Evolutionary conservation across 768 basidiomycete genomes (phyloP).

Genomic region (Suillus occidentalis): DNA sequence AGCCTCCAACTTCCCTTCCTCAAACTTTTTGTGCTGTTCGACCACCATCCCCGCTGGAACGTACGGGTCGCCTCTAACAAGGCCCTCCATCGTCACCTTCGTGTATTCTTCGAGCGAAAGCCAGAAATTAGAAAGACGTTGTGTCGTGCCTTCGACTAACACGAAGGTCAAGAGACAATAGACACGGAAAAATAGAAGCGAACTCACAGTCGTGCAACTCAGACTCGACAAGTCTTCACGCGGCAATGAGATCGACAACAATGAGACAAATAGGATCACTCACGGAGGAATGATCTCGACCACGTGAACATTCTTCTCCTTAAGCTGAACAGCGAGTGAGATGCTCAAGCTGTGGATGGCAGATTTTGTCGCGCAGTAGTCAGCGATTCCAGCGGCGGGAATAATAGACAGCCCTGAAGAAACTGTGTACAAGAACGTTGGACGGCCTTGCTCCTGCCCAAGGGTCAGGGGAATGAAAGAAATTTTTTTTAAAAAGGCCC

Average conservation of each 20-base stretch:
- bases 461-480: neutral
- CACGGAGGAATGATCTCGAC: constrained; percentile 61
- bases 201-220: constrained; percentile 58
- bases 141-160: constrained; percentile 54
- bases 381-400: constrained; percentile 42
- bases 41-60: constrained; percentile 26
- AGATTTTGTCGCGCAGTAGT: constrained; percentile 60
- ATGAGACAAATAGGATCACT: constrained; percentile 21
- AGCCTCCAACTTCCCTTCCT: constrained; percentile 30
- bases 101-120: constrained; percentile 54
- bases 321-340: constrained; percentile 47
- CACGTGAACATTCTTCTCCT: constrained; percentile 50
- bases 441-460: constrained; percentile 39
- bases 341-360: constrained; percentile 53
- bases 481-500: constrained; percentile 6
- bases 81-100: constrained; percentile 36
- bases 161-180: constrained; percentile 44
- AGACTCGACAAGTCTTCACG: constrained; percentile 53
- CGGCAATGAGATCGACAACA: neutral
- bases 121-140: constrained; percentile 51
- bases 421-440: constrained; percentile 50
- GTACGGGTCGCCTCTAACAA: constrained; percentile 35
- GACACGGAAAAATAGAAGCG: neutral
- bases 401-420: constrained; percentile 52
- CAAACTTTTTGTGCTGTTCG: constrained; percentile 23